Evolutionary conservation across 768 basidiomycete species (phyloP).

Genomic region (Lactarius akahatsu): DNA sequence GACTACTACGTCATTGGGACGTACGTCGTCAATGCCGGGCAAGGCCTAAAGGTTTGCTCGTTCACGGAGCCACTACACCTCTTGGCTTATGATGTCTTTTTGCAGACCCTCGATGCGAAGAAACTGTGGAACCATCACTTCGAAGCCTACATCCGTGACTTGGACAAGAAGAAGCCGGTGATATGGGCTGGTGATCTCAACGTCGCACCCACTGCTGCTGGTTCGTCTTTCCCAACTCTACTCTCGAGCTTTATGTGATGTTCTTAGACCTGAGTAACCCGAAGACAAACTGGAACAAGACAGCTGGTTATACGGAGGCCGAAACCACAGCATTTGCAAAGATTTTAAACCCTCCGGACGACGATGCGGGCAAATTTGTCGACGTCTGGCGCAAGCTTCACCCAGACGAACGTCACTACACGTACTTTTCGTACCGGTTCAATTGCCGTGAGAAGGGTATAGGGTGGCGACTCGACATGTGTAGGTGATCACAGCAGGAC

Average conservation of each 20-base stretch:
- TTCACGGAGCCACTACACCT: not conserved
- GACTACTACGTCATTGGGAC: conserved; percentile 70
- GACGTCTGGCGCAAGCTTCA: conserved; percentile 80
- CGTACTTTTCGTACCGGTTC: conserved; percentile 83
- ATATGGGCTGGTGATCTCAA: conserved; percentile 90
- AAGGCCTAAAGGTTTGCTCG: conserved; percentile 53
- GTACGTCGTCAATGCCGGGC: conserved; percentile 84
- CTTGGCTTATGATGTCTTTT: not conserved
- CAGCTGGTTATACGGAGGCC: conserved; percentile 77
- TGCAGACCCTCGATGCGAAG: conserved; percentile 71
- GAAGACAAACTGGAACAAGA: conserved; percentile 83
- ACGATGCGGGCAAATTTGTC: conserved; percentile 48
- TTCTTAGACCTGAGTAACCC: conserved; percentile 63
- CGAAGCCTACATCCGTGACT: conserved; percentile 62
- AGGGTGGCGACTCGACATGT: conserved; percentile 87
- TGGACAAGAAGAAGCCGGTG: conserved; percentile 79
- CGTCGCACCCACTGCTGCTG: conserved; percentile 75
- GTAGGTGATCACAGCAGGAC: conserved; percentile 42
- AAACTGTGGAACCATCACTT: conserved; percentile 81
- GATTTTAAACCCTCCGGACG: conserved; percentile 56
- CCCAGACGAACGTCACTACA: conserved; percentile 69
- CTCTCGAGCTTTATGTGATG: not conserved
- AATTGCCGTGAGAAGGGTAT: conserved; percentile 76
- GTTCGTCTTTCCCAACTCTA: conserved; percentile 36
- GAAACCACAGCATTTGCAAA: conserved; percentile 75